Percentiles rank a stretch among this genome's conserved stretches.
Conservation (phyloP, 2,329 filamentous ascomycete species). For the Dichotomopilus funicola region DNA sequence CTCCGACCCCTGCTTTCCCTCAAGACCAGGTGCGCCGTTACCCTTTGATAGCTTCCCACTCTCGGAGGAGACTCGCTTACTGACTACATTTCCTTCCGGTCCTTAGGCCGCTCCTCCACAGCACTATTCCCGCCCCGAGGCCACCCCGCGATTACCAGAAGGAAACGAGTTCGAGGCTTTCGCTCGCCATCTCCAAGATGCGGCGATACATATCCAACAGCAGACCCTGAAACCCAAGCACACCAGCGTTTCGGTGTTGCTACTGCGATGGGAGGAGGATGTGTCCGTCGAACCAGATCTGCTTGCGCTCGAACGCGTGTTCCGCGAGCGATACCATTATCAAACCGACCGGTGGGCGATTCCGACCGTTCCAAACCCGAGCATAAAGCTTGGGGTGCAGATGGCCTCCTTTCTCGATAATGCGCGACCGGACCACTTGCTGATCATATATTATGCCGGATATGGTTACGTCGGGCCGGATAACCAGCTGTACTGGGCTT, state of each 20-base stretch:
- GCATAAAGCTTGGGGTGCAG: slow-evolving; percentile 54
- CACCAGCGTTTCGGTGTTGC: slow-evolving; percentile 51
- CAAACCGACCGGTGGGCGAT: slow-evolving; percentile 56
- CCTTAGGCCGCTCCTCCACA: slow-evolving; percentile 7
- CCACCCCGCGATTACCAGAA: slow-evolving; percentile 27
- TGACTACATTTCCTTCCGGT: slow-evolving; percentile 12
- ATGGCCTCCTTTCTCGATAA: slow-evolving; percentile 55
- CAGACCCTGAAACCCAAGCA: slow-evolving; percentile 55
- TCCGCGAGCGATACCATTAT: slow-evolving; percentile 56
- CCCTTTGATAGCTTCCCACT: background rate
- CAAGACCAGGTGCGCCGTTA: slow-evolving; percentile 21
- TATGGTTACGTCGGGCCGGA: slow-evolving; percentile 53
- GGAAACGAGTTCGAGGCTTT: slow-evolving; percentile 61
- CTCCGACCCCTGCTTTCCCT: slow-evolving; percentile 17
- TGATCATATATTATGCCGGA: slow-evolving; percentile 60
- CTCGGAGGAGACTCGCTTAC: background rate
- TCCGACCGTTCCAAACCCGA: slow-evolving; percentile 52
- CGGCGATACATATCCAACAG: slow-evolving; percentile 59
- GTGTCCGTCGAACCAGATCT: slow-evolving; percentile 47
- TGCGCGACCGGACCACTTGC: slow-evolving; percentile 50
- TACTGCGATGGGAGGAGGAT: slow-evolving; percentile 59
- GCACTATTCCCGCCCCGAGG: slow-evolving; percentile 19
- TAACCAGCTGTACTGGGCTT: slow-evolving; percentile 59
- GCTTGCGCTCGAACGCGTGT: slow-evolving; percentile 47
- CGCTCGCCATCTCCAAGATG: slow-evolving; percentile 61